Base-by-base conservation (phyloP, 1,284 basidiomycete species). In the Heterobasidion parviporum region DNA sequence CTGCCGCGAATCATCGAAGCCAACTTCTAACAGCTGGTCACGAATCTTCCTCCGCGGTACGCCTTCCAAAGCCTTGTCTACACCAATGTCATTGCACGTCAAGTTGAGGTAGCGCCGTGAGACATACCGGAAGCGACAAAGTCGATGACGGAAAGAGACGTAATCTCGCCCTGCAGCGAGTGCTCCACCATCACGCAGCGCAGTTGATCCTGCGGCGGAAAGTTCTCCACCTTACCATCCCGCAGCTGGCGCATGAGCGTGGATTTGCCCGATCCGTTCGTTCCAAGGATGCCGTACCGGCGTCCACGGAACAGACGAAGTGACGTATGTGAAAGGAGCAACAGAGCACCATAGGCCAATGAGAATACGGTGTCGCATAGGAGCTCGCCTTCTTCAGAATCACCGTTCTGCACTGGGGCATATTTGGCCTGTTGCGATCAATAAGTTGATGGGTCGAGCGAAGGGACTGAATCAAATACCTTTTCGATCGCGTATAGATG, bases 111-210 rank as follows among this genome's bases (percentile, higher is more conserved):
- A 48, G 18, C 3, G 5, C 10, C 46, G 18, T 16, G 57, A 57
- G 46, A 67, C 79, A 63, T 61, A 89, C 91, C 91, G 56, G 87
- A 78, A 34, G 88, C 83, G 63, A 98, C 86, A 70, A 96, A 97
- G 71, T 97, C 92, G 54, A 97, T 75, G 57, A 97, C 87, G 35
- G 87, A 81, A 55, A 86, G 64, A 4, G 86, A 86, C 12, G 80
- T 85, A 69, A 96, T 91, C 74, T 98, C 94, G 54, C 94, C 93
- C 74, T 97, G 94, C 16, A 97, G 78, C 49, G 92, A 87, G 72
- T 98, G 94, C 73, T 98, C 94, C 20, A 98, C 94, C 94, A 98
- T 97, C 63, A 96, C 82, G 63, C 89, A 91, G 50, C 89, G 82
- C 45, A 98, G 75, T 70, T 94, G 79, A 63, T 89, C 86, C 67